These are phyloP conservation scores for Mortierella sp. DNA, from an alignment of 371 early-diverging fungal species.

Conservation along the genomic window DNA sequence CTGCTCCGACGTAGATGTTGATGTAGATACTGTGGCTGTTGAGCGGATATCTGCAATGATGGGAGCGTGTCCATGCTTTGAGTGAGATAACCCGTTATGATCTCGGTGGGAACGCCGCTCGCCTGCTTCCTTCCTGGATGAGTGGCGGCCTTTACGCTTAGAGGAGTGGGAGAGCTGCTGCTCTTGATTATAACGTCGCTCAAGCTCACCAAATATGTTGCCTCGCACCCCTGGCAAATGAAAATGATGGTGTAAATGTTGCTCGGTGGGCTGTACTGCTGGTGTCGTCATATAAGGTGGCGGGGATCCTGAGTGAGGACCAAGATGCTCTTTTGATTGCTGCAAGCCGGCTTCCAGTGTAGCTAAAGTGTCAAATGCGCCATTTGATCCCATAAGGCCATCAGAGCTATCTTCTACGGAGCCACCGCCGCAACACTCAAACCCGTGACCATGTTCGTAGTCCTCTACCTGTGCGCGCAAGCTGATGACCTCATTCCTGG, in stretches of 20 bases:
- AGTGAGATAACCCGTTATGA: constrained; percentile 9
- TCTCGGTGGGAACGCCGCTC: constrained; percentile 19
- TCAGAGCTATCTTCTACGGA: constrained; percentile 15
- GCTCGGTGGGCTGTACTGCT: constrained; percentile 26
- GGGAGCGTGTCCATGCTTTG: constrained; percentile 4
- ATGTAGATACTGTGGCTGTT: constrained; percentile 44
- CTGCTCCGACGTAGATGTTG: constrained; percentile 49
- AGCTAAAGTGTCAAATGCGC: constrained; percentile 10
- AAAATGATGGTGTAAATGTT: constrained; percentile 45
- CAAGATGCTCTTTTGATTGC: constrained; percentile 6
- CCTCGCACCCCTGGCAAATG: constrained; percentile 48
- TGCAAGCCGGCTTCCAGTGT: background rate
- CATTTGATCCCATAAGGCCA: background rate
- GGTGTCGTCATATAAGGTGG: constrained; percentile 47
- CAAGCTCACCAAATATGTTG: constrained; percentile 53
- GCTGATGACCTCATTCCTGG: constrained; percentile 58
- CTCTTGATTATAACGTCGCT: constrained; percentile 33
- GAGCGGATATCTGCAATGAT: background rate
- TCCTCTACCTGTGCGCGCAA: constrained; percentile 59
- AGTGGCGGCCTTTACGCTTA: constrained; percentile 18
- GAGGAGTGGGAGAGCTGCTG: constrained; percentile 2
- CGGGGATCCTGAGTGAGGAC: constrained; percentile 22
- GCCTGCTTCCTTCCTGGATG: constrained; percentile 24
- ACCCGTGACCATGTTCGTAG: constrained; percentile 40
- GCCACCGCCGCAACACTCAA: constrained; percentile 32